phyloP scores from a whole-genome alignment of 1,284 basidiomycete genomes.

The Sporisorium exsertum region DNA sequence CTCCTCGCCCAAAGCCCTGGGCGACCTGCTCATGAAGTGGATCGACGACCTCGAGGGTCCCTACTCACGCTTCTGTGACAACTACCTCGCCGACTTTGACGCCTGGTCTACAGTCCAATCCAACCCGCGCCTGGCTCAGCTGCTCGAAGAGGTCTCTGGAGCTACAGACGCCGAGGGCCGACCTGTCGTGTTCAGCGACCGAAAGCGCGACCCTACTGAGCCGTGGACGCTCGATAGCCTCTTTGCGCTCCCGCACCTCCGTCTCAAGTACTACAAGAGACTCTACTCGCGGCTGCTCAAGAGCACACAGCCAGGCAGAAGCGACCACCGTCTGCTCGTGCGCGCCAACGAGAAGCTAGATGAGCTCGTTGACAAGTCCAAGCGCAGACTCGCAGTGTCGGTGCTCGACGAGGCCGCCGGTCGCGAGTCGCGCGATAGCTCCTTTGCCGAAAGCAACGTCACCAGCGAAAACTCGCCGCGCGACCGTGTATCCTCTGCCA shows the following conservation, averaged over 20 bases:
- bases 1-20: slow-evolving; percentile 91
- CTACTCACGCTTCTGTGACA: slow-evolving; percentile 83
- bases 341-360: slow-evolving; percentile 86
- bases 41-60: slow-evolving; percentile 79
- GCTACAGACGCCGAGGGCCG: slow-evolving; percentile 50
- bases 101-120: slow-evolving; percentile 80
- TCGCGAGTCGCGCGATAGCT: slow-evolving; percentile 49
- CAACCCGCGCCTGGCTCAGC: slow-evolving; percentile 78
- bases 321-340: slow-evolving; percentile 84
- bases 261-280: slow-evolving; percentile 92
- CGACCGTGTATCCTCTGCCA: slow-evolving; percentile 54
- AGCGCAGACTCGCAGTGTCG: slow-evolving; percentile 49
- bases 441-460: slow-evolving; percentile 51
- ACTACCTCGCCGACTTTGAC: slow-evolving; percentile 84
- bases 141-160: slow-evolving; percentile 79
- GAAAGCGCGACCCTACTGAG: slow-evolving; percentile 49
- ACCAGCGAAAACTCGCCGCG: slow-evolving; percentile 42
- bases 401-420: slow-evolving; percentile 50
- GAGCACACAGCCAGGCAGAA: slow-evolving; percentile 86
- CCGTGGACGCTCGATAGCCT: slow-evolving; percentile 87
- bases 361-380: slow-evolving; percentile 76
- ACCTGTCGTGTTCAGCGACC: slow-evolving; percentile 49
- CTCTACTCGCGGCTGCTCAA: slow-evolving; percentile 88
- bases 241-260: slow-evolving; percentile 84
- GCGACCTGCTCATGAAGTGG: slow-evolving; percentile 97